Evolutionary conservation across 805 yeast genomes (phyloP), one percentile per base, ranked within the genome.

Genomic region (Metschnikowia noctiluminum): DNA sequence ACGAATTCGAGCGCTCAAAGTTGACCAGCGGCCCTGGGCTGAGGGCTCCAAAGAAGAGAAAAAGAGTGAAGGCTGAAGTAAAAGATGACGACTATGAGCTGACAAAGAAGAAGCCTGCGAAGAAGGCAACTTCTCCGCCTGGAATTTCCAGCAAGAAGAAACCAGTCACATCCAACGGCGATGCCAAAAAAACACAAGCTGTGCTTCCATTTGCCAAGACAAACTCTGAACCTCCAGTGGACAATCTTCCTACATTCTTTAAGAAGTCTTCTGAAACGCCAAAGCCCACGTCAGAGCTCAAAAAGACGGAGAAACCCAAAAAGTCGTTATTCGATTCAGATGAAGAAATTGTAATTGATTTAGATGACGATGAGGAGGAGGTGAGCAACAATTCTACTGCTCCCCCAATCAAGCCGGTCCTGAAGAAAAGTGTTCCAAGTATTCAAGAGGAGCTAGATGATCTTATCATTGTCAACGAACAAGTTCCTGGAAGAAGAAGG

Each of bases 1-100:
- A 91, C 63, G 78, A 76, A 47, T 78, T 77, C 49, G 78, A 77
- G 49, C 79, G 89, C 53, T 71, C 75, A 34, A 73, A 77, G 34
- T 63, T 79, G 47, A 64, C 74, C n/a, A 69, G 78, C 3, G 70
- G 64, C 36, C 71, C 47, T 11, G 50, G 47, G 8, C 52, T 69
- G 49, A 77, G 73, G 40, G 71, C 78, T 16, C 67, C 71, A 34
- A 75, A 70, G 52, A 71, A 69, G 45, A 70, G 71, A 27, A 52
- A 49, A 34, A 61, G 59, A 50, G 54, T 44, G 16, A 50, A 49
- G 49, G 45, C 48, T 13, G 54, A 54, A 13, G 48, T 45, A 13
- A 49, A 51, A n/a, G 56, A 50, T 36, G 55, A 50, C 16, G 56
- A 55, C 13, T 45, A 42, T 16, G 54, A 47, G 1, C 38, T 50